Evolutionary conservation across 2,329 filamentous ascomycete species (phyloP).

Genomic region (Phaeosphaeria sp.): DNA sequence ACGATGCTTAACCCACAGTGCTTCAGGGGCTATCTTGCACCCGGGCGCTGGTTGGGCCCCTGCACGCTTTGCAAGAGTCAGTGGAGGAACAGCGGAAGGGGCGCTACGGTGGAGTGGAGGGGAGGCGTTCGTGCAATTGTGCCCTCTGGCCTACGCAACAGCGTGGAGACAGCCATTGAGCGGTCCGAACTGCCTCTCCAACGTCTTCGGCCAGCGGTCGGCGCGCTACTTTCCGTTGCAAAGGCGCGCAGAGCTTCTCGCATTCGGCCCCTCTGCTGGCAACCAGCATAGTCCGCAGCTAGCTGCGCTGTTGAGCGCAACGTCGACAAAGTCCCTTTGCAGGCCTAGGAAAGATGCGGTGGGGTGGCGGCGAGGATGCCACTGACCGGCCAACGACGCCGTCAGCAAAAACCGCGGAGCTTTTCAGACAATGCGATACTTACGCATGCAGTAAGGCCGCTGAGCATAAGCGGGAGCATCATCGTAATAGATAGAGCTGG

Average conservation of each 20-base stretch:
- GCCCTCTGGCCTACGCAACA: slow-evolving; percentile 20
- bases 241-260: not conserved
- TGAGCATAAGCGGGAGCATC: slow-evolving; percentile 15
- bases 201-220: slow-evolving; percentile 21
- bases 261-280: slow-evolving; percentile 21
- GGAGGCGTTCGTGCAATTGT: not conserved
- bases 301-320: slow-evolving; percentile 22
- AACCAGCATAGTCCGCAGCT: slow-evolving; percentile 19
- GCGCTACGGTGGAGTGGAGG: slow-evolving; percentile 24
- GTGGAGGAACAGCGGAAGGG: slow-evolving; percentile 22
- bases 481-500: not conserved
- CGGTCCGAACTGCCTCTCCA: slow-evolving; percentile 26
- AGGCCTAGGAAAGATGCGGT: not conserved
- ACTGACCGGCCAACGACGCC: not conserved
- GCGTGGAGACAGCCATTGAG: slow-evolving; percentile 26
- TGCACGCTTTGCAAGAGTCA: slow-evolving; percentile 26
- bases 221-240: slow-evolving; percentile 9
- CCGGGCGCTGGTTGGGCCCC: slow-evolving; percentile 16
- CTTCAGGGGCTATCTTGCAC: slow-evolving; percentile 42
- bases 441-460: slow-evolving; percentile 16
- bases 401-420: not conserved
- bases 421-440: slow-evolving; percentile 10
- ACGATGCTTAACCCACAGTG: slow-evolving; percentile 40
- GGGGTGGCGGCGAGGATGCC: not conserved
- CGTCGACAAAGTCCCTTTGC: slow-evolving; percentile 27